Percentiles rank a stretch among this genome's conserved stretches.
Evolutionary conservation across 2,329 filamentous ascomycete species (phyloP).

Genomic region (Mycosphaerella arachidis): DNA sequence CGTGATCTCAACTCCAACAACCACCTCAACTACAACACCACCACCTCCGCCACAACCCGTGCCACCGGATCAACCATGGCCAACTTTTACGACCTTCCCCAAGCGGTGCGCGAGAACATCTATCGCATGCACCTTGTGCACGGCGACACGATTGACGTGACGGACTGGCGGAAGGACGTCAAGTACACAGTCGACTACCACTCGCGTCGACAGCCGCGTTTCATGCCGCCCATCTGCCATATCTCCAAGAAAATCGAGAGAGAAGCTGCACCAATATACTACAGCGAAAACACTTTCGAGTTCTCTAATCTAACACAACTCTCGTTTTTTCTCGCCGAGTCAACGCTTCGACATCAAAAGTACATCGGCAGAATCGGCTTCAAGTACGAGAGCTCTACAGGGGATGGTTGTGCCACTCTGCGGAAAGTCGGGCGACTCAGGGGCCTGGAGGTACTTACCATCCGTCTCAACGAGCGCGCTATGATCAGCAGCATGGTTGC

Average conservation of each 20-base stretch:
- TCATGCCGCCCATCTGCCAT: constrained; percentile 15
- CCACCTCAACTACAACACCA: background rate
- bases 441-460: constrained; percentile 22
- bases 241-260: constrained; percentile 15
- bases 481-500: constrained; percentile 12
- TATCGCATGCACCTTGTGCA: constrained; percentile 24
- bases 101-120: constrained; percentile 22
- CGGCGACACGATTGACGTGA: constrained; percentile 8
- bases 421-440: constrained; percentile 5
- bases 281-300: constrained; percentile 19
- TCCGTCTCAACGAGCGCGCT: constrained; percentile 23
- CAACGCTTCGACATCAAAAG: constrained; percentile 4
- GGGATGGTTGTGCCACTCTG: constrained; percentile 3
- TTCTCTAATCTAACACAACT: background rate
- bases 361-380: constrained; percentile 8
- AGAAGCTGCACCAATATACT: constrained; percentile 24
- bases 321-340: background rate
- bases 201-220: too few species aligned
- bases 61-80: constrained; percentile 15
- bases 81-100: constrained; percentile 25
- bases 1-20: background rate
- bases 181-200: too few species aligned
- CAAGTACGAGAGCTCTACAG: background rate
- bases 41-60: background rate
- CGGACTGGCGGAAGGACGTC: background rate